Evolutionary conservation across 148 eudicot genomes (phyloP), one percentile per base, ranked within the genome.

Genomic region (Rhododendron simsii): DNA sequence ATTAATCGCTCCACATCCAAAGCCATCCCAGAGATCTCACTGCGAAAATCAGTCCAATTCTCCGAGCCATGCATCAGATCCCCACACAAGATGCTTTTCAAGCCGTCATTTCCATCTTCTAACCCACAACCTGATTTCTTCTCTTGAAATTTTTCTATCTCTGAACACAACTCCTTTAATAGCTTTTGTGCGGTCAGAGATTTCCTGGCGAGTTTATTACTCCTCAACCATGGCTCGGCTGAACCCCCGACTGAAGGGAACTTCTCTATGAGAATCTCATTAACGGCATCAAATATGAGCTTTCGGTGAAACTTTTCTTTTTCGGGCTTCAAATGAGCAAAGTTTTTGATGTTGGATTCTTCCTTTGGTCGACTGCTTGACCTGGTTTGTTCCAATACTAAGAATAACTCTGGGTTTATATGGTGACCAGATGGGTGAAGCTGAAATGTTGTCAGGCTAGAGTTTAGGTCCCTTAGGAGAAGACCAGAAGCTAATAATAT

Each of bases 401-500:
- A 91, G 82, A 93, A 97, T 50, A 94, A 89, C 87, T 93, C 96
- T 0, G 98, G 98, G 86, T 94, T 94, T 91, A 95, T 95, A 8
- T 96, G 96, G 84, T 95, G 88, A 9, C 98, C 99, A 16, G 98
- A 94, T 45, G 93, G 93, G 89, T 95, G 99, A 78, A 94, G 91
- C 87, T 94, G 96, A 88, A 95, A 94, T 41, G 89, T 85, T 9
- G 91, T 86, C 78, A 89, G 88, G 86, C 93, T 92, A 8, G 94
- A 91, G 86, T 92, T 87, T 13, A 96, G 94, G 84, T 96, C 99
- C 86, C 96, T 87, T 80, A 96, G 96, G 71, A 96, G 94, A 67
- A 96, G 94, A 71, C 99, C 99, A 0, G 99, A 96, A 83, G 99
- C 95, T 83, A 96, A 89, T 77, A 96, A 89, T 71, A 96, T 95